Evolutionary conservation across 179 eudicot genomes (phyloP).

Genomic region (Sideroxylon spinosum): DNA sequence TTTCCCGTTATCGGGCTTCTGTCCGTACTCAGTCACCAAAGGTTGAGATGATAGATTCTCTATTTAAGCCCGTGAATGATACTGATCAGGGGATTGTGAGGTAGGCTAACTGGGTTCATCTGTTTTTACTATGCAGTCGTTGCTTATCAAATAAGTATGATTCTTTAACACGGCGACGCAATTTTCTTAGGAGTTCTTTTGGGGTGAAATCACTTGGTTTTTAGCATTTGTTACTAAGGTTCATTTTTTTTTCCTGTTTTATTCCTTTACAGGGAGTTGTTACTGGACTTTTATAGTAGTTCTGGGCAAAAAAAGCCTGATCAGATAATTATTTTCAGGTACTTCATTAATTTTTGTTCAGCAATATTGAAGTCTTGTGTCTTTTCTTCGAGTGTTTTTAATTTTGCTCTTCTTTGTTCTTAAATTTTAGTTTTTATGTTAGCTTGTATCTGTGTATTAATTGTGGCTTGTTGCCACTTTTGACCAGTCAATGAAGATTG

Average conservation of each 20-base stretch:
- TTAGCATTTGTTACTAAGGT: too few relatives aligned
- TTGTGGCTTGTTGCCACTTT: too few relatives aligned
- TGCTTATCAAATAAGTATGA: not conserved
- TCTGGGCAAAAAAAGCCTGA: constrained; percentile 51
- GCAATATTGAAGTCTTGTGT: not conserved
- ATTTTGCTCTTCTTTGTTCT: too few relatives aligned
- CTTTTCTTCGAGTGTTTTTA: not conserved
- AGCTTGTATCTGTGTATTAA: too few relatives aligned
- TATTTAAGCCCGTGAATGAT: constrained; percentile 41
- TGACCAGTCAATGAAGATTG: too few relatives aligned
- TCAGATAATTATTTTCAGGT: constrained; percentile 61
- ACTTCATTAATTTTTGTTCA: not conserved
- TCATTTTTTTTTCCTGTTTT: not conserved
- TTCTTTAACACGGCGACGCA: not conserved
- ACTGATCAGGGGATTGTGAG: constrained; percentile 51
- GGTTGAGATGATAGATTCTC: constrained; percentile 48
- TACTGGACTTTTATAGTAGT: constrained; percentile 44
- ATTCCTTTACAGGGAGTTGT: constrained; percentile 36
- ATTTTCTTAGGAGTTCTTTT: not conserved
- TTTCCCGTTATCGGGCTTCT: constrained; percentile 52
- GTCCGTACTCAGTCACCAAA: constrained; percentile 51
- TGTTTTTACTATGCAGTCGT: too few relatives aligned
- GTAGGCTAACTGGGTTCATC: constrained; percentile 15
- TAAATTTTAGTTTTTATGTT: too few relatives aligned
- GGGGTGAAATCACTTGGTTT: not conserved